These are phyloP conservation scores for Lachnellula arida DNA, from an alignment of 2,329 filamentous ascomycete species.

Conservation along the genomic window DNA sequence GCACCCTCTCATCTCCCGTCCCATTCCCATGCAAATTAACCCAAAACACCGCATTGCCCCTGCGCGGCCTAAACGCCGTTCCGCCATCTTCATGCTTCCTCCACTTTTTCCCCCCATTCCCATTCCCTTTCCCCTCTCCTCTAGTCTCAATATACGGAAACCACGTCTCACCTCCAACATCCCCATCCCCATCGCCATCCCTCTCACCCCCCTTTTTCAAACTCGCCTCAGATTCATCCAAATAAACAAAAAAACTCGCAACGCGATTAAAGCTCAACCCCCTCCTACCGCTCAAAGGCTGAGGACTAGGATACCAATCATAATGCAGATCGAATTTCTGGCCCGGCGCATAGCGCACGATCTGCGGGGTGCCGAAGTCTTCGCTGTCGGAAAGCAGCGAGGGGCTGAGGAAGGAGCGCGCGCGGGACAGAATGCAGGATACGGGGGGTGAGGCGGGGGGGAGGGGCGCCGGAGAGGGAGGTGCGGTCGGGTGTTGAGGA, in stretches of 20 bases:
- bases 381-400: slow-evolving; percentile 1
- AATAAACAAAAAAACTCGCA: slow-evolving; percentile 17
- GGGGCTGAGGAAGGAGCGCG: slow-evolving; percentile 10
- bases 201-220: neutral
- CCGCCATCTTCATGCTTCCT: slow-evolving; percentile 4
- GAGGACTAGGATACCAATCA: slow-evolving; percentile 13
- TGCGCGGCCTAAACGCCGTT: slow-evolving; percentile 8
- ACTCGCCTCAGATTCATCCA: slow-evolving; percentile 3
- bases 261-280: slow-evolving; percentile 10
- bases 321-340: slow-evolving; percentile 14
- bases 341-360: slow-evolving; percentile 13
- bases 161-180: slow-evolving; percentile 15
- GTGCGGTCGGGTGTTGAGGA: slow-evolving; percentile 1
- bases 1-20: slow-evolving; percentile 16
- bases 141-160: slow-evolving; percentile 11
- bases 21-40: slow-evolving; percentile 18
- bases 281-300: neutral
- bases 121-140: neutral
- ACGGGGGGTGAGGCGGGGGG: slow-evolving; percentile 3
- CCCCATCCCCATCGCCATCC: no score
- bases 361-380: slow-evolving; percentile 14
- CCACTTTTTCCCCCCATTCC: neutral
- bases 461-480: slow-evolving; percentile 9
- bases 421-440: slow-evolving; percentile 10
- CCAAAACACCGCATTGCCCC: slow-evolving; percentile 19